Evolutionary conservation across 2,329 filamentous ascomycete genomes (phyloP).

Genomic region (Fusarium scirpi): DNA sequence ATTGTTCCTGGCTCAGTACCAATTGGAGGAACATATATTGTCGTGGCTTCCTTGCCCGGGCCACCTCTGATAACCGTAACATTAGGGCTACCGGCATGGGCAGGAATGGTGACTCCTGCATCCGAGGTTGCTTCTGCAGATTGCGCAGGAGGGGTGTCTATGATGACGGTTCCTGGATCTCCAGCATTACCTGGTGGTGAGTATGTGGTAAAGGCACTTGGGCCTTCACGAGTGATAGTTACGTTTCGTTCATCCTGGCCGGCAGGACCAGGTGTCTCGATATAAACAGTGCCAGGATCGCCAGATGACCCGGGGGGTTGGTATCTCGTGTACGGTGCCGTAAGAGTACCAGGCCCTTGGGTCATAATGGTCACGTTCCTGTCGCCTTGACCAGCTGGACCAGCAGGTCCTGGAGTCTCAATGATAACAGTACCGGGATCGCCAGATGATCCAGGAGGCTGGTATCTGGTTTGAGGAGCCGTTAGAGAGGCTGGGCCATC

Average conservation of each 20-base stretch:
- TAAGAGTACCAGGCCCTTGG: neutral
- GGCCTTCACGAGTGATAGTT: neutral
- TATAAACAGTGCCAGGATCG: neutral
- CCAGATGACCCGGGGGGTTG: neutral
- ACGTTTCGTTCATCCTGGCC: neutral
- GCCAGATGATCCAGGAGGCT: constrained; percentile 2
- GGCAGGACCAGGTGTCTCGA: neutral
- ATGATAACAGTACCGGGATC: neutral
- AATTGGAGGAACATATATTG: constrained; percentile 3
- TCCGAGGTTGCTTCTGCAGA: neutral
- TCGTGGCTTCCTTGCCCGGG: constrained; percentile 5
- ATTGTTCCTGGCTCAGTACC: constrained; percentile 18
- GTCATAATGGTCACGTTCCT: neutral
- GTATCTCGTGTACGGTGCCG: neutral
- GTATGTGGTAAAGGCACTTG: neutral
- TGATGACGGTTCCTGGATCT: constrained; percentile 14
- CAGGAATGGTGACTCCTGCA: neutral
- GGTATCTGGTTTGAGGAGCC: constrained; percentile 20
- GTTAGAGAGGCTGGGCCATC: constrained; percentile 18
- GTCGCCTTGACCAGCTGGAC: neutral
- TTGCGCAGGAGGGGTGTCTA: constrained; percentile 2
- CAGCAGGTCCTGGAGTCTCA: neutral
- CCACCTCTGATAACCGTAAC: constrained; percentile 17
- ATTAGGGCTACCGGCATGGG: constrained; percentile 9
- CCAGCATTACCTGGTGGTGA: neutral